phyloP scores from a whole-genome alignment of 805 yeast genomes.

The Metschnikowia cerradonensis region DNA sequence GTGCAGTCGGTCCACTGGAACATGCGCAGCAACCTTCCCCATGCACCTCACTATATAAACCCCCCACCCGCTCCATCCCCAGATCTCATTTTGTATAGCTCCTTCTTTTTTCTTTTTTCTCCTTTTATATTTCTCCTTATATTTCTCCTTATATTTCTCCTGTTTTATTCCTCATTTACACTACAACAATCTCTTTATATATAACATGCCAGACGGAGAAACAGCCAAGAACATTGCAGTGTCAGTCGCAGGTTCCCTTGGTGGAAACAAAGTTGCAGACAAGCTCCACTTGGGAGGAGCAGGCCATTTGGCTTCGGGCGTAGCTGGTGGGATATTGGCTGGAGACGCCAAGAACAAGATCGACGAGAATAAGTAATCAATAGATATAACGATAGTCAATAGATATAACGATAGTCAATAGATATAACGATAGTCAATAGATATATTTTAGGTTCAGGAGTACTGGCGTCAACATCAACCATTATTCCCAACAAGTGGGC shows the following conservation, averaged over 20 bases:
- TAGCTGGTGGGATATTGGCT: slow-evolving; percentile 33
- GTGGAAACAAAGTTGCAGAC: slow-evolving; percentile 37
- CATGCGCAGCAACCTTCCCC: neutral
- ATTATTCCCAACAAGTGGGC: too few relatives aligned
- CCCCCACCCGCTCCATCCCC: neutral
- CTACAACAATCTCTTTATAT: too few relatives aligned
- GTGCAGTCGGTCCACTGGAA: neutral
- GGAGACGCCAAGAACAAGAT: slow-evolving; percentile 31
- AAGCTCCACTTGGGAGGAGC: slow-evolving; percentile 26
- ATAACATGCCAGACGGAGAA: slow-evolving; percentile 8
- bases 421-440: too few relatives aligned
- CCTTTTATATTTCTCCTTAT: too few relatives aligned
- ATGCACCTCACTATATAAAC: neutral
- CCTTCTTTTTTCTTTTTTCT: too few relatives aligned
- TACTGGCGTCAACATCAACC: too few relatives aligned
- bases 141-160: too few relatives aligned
- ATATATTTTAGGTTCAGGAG: too few relatives aligned
- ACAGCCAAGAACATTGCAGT: slow-evolving; percentile 33
- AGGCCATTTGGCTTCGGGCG: slow-evolving; percentile 32
- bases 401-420: too few relatives aligned
- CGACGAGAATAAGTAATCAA: slow-evolving; percentile 12
- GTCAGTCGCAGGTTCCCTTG: slow-evolving; percentile 36
- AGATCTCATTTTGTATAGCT: too few relatives aligned
- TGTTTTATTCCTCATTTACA: too few relatives aligned
- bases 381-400: too few relatives aligned